phyloP scores from a whole-genome alignment of 2,329 filamentous ascomycete species.

The Escovopsis sp. region DNA sequence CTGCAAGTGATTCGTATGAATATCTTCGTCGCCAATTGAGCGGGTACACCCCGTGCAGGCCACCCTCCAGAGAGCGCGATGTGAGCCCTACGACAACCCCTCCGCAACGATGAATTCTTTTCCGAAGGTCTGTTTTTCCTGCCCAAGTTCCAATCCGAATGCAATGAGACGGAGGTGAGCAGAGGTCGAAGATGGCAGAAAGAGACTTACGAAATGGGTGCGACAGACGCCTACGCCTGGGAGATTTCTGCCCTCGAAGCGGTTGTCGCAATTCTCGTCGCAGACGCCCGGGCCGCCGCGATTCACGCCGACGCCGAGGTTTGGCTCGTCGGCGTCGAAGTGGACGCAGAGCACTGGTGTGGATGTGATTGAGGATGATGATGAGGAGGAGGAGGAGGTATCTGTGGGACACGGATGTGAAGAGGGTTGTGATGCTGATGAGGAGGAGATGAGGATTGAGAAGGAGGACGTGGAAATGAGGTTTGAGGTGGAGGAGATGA shows the following conservation, averaged over 20 bases:
- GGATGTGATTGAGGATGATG: slow-evolving; percentile 19
- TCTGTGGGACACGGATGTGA: too few species aligned
- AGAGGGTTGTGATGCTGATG: background rate
- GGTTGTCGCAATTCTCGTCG: slow-evolving; percentile 17
- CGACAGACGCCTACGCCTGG: slow-evolving; percentile 23
- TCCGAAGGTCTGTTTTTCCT: slow-evolving; percentile 3
- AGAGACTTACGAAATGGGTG: background rate
- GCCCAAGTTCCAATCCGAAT: background rate
- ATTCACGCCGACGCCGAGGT: slow-evolving; percentile 25
- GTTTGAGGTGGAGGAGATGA: too few species aligned
- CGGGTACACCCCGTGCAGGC: background rate
- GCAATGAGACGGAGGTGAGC: background rate
- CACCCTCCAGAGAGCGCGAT: slow-evolving; percentile 1
- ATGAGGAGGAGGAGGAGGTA: slow-evolving; percentile 7
- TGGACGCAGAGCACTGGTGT: slow-evolving; percentile 14
- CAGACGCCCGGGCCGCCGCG: slow-evolving; percentile 16
- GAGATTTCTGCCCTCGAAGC: slow-evolving; percentile 22
- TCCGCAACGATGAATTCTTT: slow-evolving; percentile 5
- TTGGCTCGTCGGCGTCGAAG: slow-evolving; percentile 18
- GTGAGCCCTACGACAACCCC: background rate
- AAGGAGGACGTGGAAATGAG: too few species aligned
- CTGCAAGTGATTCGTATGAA: too few species aligned
- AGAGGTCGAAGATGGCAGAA: background rate
- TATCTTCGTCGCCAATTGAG: background rate
- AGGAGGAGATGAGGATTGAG: background rate